A percentile compares a stretch with the other conserved stretches of the same genome.
Conservation (phyloP, 1,284 basidiomycete genomes). For the Heterobasidion irregulare region DNA sequence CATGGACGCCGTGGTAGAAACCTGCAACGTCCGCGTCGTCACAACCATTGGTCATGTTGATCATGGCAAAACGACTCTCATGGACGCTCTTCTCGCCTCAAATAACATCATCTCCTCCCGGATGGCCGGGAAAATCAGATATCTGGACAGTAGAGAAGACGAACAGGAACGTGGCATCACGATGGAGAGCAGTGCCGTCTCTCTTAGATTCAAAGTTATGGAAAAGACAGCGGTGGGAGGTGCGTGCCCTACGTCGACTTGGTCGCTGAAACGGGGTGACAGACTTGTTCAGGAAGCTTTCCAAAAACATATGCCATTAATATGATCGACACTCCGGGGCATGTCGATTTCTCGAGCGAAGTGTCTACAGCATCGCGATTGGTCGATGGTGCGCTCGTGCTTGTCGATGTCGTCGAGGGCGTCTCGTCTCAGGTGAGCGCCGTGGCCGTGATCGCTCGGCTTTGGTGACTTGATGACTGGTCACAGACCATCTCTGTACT, state of each 20-base stretch:
- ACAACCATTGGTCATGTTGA: constrained; percentile 83
- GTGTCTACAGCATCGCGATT: constrained; percentile 92
- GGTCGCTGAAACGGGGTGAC: constrained; percentile 16
- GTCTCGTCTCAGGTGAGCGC: constrained; percentile 88
- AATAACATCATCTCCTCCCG: constrained; percentile 96
- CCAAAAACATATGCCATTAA: constrained; percentile 75
- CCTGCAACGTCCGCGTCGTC: constrained; percentile 62
- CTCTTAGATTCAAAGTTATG: constrained; percentile 75
- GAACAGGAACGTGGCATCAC: constrained; percentile 98
- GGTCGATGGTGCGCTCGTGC: constrained; percentile 91
- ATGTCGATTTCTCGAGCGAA: constrained; percentile 97
- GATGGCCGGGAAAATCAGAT: constrained; percentile 95
- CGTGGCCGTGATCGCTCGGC: not conserved
- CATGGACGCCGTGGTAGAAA: constrained; percentile 21
- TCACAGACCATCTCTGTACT: constrained; percentile 88
- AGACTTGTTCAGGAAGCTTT: constrained; percentile 36
- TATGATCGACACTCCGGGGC: constrained; percentile 98
- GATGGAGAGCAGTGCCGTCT: constrained; percentile 96
- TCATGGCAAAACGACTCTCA: constrained; percentile 93
- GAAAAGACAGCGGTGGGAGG: constrained; percentile 39
- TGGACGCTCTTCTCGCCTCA: constrained; percentile 92
- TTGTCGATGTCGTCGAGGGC: constrained; percentile 98
- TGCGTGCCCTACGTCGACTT: constrained; percentile 16
- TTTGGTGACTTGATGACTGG: not conserved
- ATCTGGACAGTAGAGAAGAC: constrained; percentile 93